A percentile compares a stretch with the other conserved stretches of the same genome.
Evolutionary conservation across 2,329 filamentous ascomycete species (phyloP).

Genomic region (Aspergillus caelatus): DNA sequence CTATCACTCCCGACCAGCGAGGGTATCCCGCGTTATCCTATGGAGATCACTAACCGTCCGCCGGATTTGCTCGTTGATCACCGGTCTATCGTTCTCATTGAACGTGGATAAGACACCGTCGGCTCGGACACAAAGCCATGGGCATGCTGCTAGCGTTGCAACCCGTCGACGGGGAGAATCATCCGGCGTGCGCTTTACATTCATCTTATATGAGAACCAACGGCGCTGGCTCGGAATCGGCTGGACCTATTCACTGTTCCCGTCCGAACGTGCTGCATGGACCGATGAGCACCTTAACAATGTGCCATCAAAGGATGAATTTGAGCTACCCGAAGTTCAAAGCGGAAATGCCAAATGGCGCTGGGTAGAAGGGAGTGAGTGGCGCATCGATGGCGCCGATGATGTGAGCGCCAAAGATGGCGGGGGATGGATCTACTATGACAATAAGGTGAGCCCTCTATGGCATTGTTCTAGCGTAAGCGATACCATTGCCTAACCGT

Average conservation of each 20-base stretch:
- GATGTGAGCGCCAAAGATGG: constrained; percentile 53
- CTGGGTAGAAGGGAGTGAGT: constrained; percentile 84
- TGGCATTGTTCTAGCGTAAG: not conserved
- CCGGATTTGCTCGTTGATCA: constrained; percentile 69
- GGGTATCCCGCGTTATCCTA: constrained; percentile 81
- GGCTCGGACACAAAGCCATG: constrained; percentile 44
- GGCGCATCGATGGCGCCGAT: constrained; percentile 76
- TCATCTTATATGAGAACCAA: constrained; percentile 96
- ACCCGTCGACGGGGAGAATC: constrained; percentile 53
- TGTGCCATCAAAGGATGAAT: constrained; percentile 73
- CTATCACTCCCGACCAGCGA: constrained; percentile 87
- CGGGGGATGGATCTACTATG: constrained; percentile 95
- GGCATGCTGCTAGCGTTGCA: constrained; percentile 51
- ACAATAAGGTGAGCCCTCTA: constrained; percentile 74
- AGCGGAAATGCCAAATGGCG: constrained; percentile 67
- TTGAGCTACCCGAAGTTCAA: constrained; percentile 68
- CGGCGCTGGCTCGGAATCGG: constrained; percentile 91
- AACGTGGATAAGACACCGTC: constrained; percentile 27
- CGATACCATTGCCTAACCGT: not conserved
- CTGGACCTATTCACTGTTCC: constrained; percentile 89
- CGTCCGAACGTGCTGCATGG: constrained; percentile 88
- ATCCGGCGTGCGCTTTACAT: constrained; percentile 90
- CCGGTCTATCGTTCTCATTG: constrained; percentile 71
- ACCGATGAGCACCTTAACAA: constrained; percentile 92
- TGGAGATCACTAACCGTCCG: constrained; percentile 85